Evolutionary conservation across 352 stramenopile genomes (phyloP), one percentile per base, ranked within the genome.

Genomic region (Blastocystis sp.): DNA sequence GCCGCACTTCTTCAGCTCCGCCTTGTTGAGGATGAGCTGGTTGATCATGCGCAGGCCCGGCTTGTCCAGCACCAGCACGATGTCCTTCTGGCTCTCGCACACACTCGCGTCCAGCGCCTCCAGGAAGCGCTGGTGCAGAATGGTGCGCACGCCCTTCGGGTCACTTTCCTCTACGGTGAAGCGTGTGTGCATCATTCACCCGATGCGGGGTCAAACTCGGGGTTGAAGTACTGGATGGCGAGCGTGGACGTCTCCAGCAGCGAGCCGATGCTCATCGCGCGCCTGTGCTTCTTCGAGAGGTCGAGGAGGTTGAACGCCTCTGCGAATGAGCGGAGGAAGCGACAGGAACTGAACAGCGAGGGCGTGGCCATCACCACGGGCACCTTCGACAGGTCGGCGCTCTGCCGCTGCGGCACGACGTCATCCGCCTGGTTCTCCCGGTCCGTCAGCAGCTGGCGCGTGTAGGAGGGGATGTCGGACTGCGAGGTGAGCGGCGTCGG

Each of bases 31-130:
- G 53, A 84, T 45, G 9, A 84, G 45, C 43, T 84, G 74, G 17
- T 84, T 84, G 38, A 84, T 69, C 74, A 84, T 84, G 34, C 74
- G 74, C n/a, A 84, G 61, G 21, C 74, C 74, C 38, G 74, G 74
- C 74, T 84, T 84, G 34, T 84, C 74, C 2, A 84, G 74, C 5
- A 84, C 56, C n/a, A 84, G 45, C 41, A 84, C 74, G 23, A 67
- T 48, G 5, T 76, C 66, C 38, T 67, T 69, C 4, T 52, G 65
- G 23, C 66, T 59, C 10, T 67, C 52, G 53, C 43, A 70, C 11
- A 84, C 66, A n/a, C 45, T 67, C 0, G 74, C 74, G 23, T 84
- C 74, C 74, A 84, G 61, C 23, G 74, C 74, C 41, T 84, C 74
- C 10, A 84, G 74, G 38, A 84, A 64, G 34, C 74, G 74, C 41